phyloP scores from a whole-genome alignment of 2,329 filamentous ascomycete species.

The Drechslera avenae region DNA sequence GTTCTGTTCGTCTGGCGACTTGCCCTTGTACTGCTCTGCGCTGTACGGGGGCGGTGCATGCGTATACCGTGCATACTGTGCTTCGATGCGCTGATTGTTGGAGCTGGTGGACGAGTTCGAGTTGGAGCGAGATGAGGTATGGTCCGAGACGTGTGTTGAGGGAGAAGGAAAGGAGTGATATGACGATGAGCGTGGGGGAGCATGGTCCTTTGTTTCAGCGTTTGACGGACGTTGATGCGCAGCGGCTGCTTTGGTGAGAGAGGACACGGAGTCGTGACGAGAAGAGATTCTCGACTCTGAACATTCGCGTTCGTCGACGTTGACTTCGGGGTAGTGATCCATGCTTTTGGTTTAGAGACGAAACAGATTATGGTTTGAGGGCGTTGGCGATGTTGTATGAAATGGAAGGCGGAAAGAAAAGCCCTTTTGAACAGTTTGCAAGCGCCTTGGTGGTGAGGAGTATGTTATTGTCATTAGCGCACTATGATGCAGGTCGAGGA shows the following conservation, averaged over 20 bases:
- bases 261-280: conserved; percentile 27
- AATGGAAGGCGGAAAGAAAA: not conserved
- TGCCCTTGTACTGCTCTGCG: conserved; percentile 29
- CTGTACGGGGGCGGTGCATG: conserved; percentile 31
- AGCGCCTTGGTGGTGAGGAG: not conserved
- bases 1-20: conserved; percentile 28
- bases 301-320: conserved; percentile 25
- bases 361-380: not conserved
- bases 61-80: conserved; percentile 23
- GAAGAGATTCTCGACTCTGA: conserved; percentile 16
- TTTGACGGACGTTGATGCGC: not conserved
- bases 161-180: conserved; percentile 22
- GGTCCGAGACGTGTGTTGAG: conserved; percentile 10
- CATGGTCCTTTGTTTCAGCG: not conserved
- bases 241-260: conserved; percentile 13
- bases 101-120: conserved; percentile 10
- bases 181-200: not conserved
- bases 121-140: conserved; percentile 7
- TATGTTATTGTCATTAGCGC: not conserved
- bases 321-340: conserved; percentile 34
- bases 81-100: conserved; percentile 19
- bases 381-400: not conserved
- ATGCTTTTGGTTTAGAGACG: conserved; percentile 14
- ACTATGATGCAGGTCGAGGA: conserved; percentile 1
- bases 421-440: not conserved